Evolutionary conservation across 1,139 yeast species (phyloP).

Genomic region (Nakaseomyces bracarensis): DNA sequence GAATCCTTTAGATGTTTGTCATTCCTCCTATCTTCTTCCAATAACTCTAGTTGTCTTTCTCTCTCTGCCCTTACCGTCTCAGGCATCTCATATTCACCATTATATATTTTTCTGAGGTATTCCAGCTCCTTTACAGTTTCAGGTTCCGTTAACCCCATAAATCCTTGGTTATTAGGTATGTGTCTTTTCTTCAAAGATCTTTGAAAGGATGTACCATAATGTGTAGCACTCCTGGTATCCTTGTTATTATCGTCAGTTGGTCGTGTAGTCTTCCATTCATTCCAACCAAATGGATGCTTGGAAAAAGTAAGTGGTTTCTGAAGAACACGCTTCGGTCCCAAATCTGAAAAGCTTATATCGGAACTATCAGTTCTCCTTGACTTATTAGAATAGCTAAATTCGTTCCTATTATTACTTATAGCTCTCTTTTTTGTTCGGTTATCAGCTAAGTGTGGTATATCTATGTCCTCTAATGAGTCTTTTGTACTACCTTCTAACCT

Average conservation of each 20-base stretch:
- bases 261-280: conserved; percentile 18
- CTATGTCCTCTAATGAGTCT: background rate
- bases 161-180: background rate
- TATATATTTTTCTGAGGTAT: conserved; percentile 31
- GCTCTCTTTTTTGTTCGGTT: background rate
- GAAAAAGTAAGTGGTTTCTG: conserved; percentile 12
- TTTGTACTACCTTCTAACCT: background rate
- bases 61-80: conserved; percentile 24
- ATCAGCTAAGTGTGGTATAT: background rate
- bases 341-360: background rate
- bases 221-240: conserved; percentile 1
- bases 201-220: conserved; percentile 19
- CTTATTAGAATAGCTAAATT: background rate
- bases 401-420: background rate
- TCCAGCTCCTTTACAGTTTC: conserved; percentile 22
- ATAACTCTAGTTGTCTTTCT: conserved; percentile 21
- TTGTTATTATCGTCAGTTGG: conserved; percentile 9
- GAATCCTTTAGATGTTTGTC: conserved; percentile 15
- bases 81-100: conserved; percentile 32
- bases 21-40: conserved; percentile 18
- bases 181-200: conserved; percentile 10
- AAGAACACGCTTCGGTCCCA: background rate
- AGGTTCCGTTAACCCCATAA: background rate
- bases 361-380: background rate
- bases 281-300: conserved; percentile 29